Base-by-base conservation (phyloP, 768 basidiomycete genomes). In the Clathrus columnatus region DNA sequence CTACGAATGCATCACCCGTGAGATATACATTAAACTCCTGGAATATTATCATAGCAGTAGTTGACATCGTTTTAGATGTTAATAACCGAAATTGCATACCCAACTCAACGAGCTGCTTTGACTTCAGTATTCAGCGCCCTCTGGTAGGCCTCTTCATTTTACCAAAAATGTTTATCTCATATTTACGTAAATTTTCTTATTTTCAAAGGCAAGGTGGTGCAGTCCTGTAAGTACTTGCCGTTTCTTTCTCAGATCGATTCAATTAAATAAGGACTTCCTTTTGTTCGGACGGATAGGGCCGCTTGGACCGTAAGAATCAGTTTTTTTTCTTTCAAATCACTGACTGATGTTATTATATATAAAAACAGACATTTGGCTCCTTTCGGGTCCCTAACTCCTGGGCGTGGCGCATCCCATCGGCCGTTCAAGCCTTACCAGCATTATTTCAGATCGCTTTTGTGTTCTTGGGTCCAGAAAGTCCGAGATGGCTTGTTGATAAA, bases 41-140 rank as follows among this genome's bases (percentile, higher is more conserved):
- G 10, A 53, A 42, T 7, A 41, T 26, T 3, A 8, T 8, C 7
- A n/a, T 36, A 11, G 10, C 24, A 23, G 6, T 51, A 11, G 21
- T 36, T 17, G 8, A 7, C 17, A 50, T 27, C 5, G 21, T 14
- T n/a, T 17, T 28, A 53, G 54, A 79, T 83, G 17, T 70, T 85
- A 42, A 78, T 85, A 60, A 73, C 76, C 73, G 84, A 87, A 65
- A 71, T 86, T 16, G 77, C 83, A 0, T 81, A 84, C 67, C 84
- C 84, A 0, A 83, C 81, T 52, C 84, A 86, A 68, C 81, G 85
- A 49, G 81, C 80, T 1, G 75, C 77, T 5, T 62, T 87, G 18
- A 83, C 82, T 7, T 81, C 81, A 3, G 68, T 82, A 1, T 83
- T 80, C 70, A 83, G 82, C 65, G 72, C 81, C 0, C 81, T 78